phyloP scores from a whole-genome alignment of 2,329 filamentous ascomycete genomes.

The Cercospora nicotianae region DNA sequence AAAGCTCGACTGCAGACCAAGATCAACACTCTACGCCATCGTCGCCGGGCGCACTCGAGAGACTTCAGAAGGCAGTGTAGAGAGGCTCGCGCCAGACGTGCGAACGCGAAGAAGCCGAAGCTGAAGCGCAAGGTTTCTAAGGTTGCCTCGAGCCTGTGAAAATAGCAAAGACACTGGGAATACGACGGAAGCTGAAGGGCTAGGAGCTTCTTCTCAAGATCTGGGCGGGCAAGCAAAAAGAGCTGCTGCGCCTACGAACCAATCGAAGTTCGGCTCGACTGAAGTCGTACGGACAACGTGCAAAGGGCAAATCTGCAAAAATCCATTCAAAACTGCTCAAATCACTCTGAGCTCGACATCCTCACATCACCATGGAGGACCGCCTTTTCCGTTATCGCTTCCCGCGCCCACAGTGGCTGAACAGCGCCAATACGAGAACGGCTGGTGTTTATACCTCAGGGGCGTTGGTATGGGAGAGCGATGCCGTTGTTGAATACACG shows the following conservation, averaged over 20 bases:
- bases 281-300: conserved; percentile 1
- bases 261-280: neutral
- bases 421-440: conserved; percentile 62
- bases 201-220: neutral
- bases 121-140: neutral
- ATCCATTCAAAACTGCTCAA: neutral
- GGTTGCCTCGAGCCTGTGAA: neutral
- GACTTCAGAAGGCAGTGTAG: conserved; percentile 9
- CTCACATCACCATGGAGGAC: conserved; percentile 10
- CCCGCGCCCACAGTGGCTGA: conserved; percentile 66
- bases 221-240: neutral
- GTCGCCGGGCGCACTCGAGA: conserved; percentile 6
- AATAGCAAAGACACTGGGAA: conserved; percentile 7
- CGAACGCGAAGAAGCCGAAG: neutral
- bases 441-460: conserved; percentile 67
- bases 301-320: conserved; percentile 10
- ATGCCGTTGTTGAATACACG: neutral
- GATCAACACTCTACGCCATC: conserved; percentile 10
- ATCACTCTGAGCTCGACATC: neutral
- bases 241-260: conserved; percentile 2
- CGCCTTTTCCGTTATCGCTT: conserved; percentile 69
- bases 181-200: neutral
- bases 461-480: conserved; percentile 55
- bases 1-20: conserved; percentile 9
- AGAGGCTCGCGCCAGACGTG: neutral